Percentiles rank a stretch among this genome's conserved stretches.
These are phyloP conservation scores for Sanguinoderma infundibulare DNA, from an alignment of 1,284 basidiomycete genomes.

Conservation along the genomic window DNA sequence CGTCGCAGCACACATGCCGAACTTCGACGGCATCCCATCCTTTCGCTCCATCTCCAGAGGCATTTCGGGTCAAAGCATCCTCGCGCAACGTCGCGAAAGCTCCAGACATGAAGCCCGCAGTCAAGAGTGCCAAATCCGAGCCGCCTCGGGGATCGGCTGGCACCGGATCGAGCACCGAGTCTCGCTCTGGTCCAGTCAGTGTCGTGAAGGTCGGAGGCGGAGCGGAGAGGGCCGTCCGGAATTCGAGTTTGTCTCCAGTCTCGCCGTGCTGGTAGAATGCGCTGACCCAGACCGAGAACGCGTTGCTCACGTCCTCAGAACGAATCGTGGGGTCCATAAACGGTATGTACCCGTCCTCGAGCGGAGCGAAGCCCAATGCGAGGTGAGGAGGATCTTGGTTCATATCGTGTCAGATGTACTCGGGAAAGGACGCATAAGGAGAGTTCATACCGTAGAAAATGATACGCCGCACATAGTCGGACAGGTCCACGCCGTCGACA, in stretches of 20 bases:
- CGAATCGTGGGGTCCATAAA: neutral
- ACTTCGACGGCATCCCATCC: constrained; percentile 17
- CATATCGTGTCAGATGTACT: neutral
- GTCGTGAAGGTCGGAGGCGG: constrained; percentile 18
- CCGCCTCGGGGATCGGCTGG: constrained; percentile 15
- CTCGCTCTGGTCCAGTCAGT: constrained; percentile 17
- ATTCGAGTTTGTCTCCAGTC: constrained; percentile 8
- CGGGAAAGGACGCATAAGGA: neutral
- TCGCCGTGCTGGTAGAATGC: constrained; percentile 28
- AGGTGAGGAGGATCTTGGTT: neutral
- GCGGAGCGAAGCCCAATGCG: neutral
- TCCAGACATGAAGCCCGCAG: constrained; percentile 16
- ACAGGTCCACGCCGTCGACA: constrained; percentile 17
- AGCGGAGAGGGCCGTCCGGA: neutral
- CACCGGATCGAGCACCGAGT: constrained; percentile 4
- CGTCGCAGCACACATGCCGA: constrained; percentile 15
- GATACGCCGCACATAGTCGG: constrained; percentile 13
- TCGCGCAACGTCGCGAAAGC: constrained; percentile 15
- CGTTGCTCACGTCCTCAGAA: neutral
- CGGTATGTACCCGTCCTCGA: neutral
- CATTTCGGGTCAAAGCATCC: constrained; percentile 13
- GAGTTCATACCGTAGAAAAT: constrained; percentile 8
- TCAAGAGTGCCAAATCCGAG: constrained; percentile 22
- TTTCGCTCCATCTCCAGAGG: neutral
- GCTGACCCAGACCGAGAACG: neutral